Base-by-base conservation (phyloP, 305 asterid genomes). In the Ilex paraguariensis region DNA sequence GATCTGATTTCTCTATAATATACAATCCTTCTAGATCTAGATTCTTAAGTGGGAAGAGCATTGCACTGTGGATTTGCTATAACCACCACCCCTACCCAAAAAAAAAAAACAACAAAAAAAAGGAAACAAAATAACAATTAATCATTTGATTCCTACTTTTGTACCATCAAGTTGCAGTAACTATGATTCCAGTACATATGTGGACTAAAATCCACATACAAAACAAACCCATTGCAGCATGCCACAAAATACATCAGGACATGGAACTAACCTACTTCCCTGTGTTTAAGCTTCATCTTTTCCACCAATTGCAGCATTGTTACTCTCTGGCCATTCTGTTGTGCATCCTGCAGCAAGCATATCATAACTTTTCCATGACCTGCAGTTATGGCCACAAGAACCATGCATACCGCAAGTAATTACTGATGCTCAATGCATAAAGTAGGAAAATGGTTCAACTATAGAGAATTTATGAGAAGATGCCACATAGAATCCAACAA, bases 301-400 rank as follows among this genome's bases (percentile, higher is more conserved):
- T 89, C 96, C 76, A 87, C 95, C 71, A 92, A 68, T 71, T 89
- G 96, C 91, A 92, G 69, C 81, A 92, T 77, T 48, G 98, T 89
- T 50, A 77, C 70, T 72, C 91, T 82, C 75, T 85, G 97, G 70
- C 85, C 95, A 66, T 82, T 89, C 73, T 79, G 86, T 76, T 84
- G 93, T 66, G 77, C 68, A 69, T 85, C 88, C 81, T 87, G 86
- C 84, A 92, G 67, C 46, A 81, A 46, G 42, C 95, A 84, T 54
- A 87, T 74, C 65, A 89, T 69, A 54, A 67, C 31, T 71, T 81
- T 87, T 70, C 95, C 87, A 72, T 82, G 95, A 69, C 76, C 98
- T 92, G 81, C 77, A 84, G 66, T 64, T 51, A 62, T 62, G 71
- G 40, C 42, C 64, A 64, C 57, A 63, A 59, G 60, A 74, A 65